These are phyloP conservation scores for Colletotrichum orchidophilum DNA, from an alignment of 2,329 filamentous ascomycete species.

Conservation along the genomic window DNA sequence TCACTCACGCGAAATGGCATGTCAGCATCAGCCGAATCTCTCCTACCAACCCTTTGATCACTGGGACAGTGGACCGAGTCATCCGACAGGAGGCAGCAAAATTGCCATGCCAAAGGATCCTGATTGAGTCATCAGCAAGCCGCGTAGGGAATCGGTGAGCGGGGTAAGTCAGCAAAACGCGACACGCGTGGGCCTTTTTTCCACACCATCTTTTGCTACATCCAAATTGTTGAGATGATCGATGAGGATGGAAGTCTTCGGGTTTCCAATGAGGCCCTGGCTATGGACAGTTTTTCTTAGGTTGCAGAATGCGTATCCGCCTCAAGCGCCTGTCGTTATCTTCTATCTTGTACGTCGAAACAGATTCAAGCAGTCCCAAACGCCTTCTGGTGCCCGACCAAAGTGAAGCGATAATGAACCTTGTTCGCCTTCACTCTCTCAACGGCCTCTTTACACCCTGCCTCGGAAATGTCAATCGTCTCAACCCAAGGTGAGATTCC, in stretches of 20 bases:
- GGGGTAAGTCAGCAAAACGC: not conserved
- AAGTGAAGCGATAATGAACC: conserved; percentile 76
- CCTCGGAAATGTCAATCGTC: conserved; percentile 71
- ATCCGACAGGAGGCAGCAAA: not conserved
- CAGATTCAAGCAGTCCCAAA: conserved; percentile 51
- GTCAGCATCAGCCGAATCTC: not conserved
- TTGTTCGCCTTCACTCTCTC: conserved; percentile 75
- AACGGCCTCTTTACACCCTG: conserved; percentile 75
- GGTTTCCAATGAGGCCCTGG: no score
- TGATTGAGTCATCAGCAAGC: not conserved
- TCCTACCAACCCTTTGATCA: not conserved
- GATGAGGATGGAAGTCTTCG: no score
- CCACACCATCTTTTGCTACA: no score
- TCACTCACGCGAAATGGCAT: not conserved
- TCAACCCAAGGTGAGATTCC: conserved; percentile 66
- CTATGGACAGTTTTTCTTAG: no score
- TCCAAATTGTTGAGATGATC: no score
- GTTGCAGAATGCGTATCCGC: no score
- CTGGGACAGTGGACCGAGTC: not conserved
- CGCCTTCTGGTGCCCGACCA: conserved; percentile 73
- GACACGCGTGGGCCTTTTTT: not conserved
- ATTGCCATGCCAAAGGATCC: not conserved
- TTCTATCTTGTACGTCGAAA: no score
- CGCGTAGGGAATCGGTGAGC: not conserved
- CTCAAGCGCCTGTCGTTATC: no score